Evolutionary conservation across 2,329 filamentous ascomycete genomes (phyloP), one percentile per base, ranked within the genome.

Genomic region (Kalmusia sp.): DNA sequence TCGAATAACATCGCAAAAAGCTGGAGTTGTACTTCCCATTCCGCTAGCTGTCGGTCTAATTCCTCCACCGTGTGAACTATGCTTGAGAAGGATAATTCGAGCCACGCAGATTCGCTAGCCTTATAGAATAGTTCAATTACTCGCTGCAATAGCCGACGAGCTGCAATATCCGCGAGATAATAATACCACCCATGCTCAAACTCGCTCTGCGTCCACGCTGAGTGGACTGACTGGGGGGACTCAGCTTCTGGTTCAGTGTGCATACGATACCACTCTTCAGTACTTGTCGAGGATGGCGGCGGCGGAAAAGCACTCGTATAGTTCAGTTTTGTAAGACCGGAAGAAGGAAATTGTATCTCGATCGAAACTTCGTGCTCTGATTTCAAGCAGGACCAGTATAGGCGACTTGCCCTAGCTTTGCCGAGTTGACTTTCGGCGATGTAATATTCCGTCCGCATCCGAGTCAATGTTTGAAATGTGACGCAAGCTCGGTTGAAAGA

Each of bases 351-450:
- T 3, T 34, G 34, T 17, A 64, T 52, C 33, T 63, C 59, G 7
- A 61, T 55, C 4, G 49, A 51, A 7, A 57, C 62, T 40, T 64
- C 59, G 38, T 59, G 64, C 54, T 72, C 67, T 12, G 67, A 70
- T 45, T 73, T 73, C 51, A 73, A 54, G 37, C 69, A 73, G 24
- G 68, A 71, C 70, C 70, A 73, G 41, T 72, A 73, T 12, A 73
- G 17, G 2, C 40, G 40, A 61, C 12, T 68, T 54, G 49, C 62
- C 63, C 54, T 71, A 65, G 30, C 46, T 17, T 38, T 53, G 14
- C 31, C 15, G 19, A 45, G 28, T 19, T 53, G 28, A 12, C 31
- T 47, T 51, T 52, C 40, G 17, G 40, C 52, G 21, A 62, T 46
- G 14, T 61, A 39, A 22, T 30, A 30, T 15, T 44, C 40, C 2